A percentile compares a stretch with the other conserved stretches of the same genome.
phyloP scores from a whole-genome alignment of 2,329 filamentous ascomycete genomes.

The Claviceps spartinae region DNA sequence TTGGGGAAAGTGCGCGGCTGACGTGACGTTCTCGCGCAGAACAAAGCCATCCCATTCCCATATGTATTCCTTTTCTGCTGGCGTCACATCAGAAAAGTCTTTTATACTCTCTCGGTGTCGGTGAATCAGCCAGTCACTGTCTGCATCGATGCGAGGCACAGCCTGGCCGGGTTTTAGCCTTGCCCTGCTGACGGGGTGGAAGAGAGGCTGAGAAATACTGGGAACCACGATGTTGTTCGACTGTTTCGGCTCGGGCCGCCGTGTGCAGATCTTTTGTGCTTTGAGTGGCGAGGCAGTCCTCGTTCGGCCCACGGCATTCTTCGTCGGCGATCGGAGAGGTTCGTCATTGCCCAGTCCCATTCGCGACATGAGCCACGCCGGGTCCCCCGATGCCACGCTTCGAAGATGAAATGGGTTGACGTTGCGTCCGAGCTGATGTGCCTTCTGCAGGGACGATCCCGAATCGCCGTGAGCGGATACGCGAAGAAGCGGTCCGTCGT shows the following conservation, averaged over 20 bases:
- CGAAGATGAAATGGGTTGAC: conserved; percentile 31
- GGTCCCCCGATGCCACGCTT: conserved; percentile 29
- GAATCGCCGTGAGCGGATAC: conserved; percentile 21
- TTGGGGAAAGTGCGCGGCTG: conserved; percentile 36
- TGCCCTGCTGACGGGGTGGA: conserved; percentile 42
- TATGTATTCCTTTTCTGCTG: conserved; percentile 43
- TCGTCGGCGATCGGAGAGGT: conserved; percentile 13
- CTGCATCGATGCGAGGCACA: conserved; percentile 29
- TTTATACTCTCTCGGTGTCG: conserved; percentile 44
- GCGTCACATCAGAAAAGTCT: conserved; percentile 42
- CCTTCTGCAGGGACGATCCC: conserved; percentile 19
- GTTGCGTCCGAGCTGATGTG: conserved; percentile 29
- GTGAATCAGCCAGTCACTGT: conserved; percentile 42
- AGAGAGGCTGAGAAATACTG: conserved; percentile 37
- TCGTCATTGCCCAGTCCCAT: conserved; percentile 22
- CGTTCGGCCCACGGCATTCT: conserved; percentile 10
- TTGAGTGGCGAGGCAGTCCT: conserved; percentile 13
- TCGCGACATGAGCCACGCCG: conserved; percentile 31
- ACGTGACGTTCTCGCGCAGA: conserved; percentile 35
- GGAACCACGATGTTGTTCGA: conserved; percentile 29
- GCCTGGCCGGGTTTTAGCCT: conserved; percentile 34
- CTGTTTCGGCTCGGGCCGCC: conserved; percentile 9
- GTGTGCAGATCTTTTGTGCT: conserved; percentile 6
- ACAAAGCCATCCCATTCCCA: conserved; percentile 45
- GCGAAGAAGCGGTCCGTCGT: conserved; percentile 25